Base-by-base conservation (phyloP, 129 eudicot genomes). In the Solidago caesia region DNA sequence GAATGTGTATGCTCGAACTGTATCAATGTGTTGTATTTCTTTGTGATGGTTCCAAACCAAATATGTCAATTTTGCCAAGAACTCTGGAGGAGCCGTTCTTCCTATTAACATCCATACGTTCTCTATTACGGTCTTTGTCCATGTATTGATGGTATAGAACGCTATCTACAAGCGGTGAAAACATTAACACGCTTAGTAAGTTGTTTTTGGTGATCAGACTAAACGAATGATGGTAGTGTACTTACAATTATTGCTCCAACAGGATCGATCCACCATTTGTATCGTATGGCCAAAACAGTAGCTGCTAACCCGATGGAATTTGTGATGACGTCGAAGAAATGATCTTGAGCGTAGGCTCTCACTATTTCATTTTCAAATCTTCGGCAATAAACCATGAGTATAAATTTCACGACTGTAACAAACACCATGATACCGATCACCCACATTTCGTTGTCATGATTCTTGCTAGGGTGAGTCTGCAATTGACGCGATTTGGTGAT, bases 301-400 rank as follows among this genome's bases (percentile, higher is more conserved):
- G 98, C 81, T 48, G 71, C 88, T 71, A 93, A 79, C 6, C 98
- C 98, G 51, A 93, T 72, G 5, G 97, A 90, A 85, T 93, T 93
- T 48, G 98, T 93, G 65, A 93, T 71, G 53, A 93, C 98, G 44
- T 93, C 98, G 27, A 93, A 93, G 43, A 88, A 85, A 78, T 93
- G 98, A 77, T 93, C 98, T 62, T 86, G 98, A 16, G 98, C 98
- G 46, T 90, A 93, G 16, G 98, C 98, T 80, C 88, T 82, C n/a
- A 94, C 91, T 7, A 94, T 90, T 84, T 87, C 93, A 43, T 91
- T 91, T 51, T 90, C 77, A 49, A 94, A 91, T 71, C 87, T 74
- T n/a, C 88, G 89, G 65, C 97, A 94, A 69, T 88, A 94, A 4
- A 90, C 56, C 93, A 88, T 85, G 4, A 94, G 87, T n/a, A 88